These are phyloP conservation scores for Ustilago cynodontis DNA, from an alignment of 1,284 basidiomycete species.

Conservation along the genomic window DNA sequence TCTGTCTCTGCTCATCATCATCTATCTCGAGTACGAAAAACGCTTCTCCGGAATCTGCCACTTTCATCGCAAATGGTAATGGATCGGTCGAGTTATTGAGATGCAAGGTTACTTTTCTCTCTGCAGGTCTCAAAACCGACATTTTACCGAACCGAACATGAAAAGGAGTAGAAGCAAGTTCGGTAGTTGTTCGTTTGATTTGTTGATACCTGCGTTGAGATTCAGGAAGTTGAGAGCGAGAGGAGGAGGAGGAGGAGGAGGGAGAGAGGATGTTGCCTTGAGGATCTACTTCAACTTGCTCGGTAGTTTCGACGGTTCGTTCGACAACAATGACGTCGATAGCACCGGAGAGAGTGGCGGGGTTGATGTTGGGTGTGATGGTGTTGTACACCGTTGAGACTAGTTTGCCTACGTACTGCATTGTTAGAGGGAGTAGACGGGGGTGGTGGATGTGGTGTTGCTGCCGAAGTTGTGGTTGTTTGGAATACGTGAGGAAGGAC, in stretches of 20 bases:
- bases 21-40: constrained; percentile 99
- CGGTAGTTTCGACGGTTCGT: constrained; percentile 73
- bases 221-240: constrained; percentile 15
- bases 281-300: constrained; percentile 72
- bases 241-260: too few species aligned
- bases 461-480: background rate
- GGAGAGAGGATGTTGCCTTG: constrained; percentile 26
- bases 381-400: constrained; percentile 70
- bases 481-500: background rate
- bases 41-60: constrained; percentile 96
- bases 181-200: constrained; percentile 65
- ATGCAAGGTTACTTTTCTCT: constrained; percentile 80
- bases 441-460: background rate
- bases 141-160: constrained; percentile 99
- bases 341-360: constrained; percentile 68
- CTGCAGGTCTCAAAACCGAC: constrained; percentile 91
- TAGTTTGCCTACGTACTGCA: constrained; percentile 69
- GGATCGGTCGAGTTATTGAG: constrained; percentile 71
- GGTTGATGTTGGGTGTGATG: constrained; percentile 70
- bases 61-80: constrained; percentile 97
- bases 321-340: constrained; percentile 70
- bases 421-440: constrained; percentile 20
- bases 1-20: constrained; percentile 72
- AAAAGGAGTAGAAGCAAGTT: constrained; percentile 92
- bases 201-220: constrained; percentile 46